These are phyloP conservation scores for Lachnellula suecica DNA, from an alignment of 2,329 filamentous ascomycete genomes.

Conservation along the genomic window DNA sequence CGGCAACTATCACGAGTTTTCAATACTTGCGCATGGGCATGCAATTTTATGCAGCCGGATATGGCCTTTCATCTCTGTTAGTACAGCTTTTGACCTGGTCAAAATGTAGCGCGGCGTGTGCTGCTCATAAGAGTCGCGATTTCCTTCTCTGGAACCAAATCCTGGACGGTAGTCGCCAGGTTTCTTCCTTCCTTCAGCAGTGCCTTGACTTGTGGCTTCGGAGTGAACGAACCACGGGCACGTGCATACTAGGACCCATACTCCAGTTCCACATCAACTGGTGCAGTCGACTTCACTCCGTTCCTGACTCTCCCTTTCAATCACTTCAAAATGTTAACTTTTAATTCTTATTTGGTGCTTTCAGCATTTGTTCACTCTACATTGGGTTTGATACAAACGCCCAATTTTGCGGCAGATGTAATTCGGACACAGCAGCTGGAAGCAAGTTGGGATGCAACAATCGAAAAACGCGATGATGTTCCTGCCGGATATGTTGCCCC, in stretches of 20 bases:
- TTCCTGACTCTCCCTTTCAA: not conserved
- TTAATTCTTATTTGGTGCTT: conserved; percentile 2
- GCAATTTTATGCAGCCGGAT: not conserved
- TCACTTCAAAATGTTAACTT: conserved; percentile 4
- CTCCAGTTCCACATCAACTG: not conserved
- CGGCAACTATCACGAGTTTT: not conserved
- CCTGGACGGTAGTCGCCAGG: not conserved
- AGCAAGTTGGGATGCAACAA: not conserved
- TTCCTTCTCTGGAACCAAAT: not conserved
- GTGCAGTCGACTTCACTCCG: not conserved
- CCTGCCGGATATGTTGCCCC: conserved; percentile 27
- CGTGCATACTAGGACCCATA: not conserved
- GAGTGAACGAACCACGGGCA: not conserved
- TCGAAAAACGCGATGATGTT: conserved; percentile 21
- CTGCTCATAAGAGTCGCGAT: not conserved
- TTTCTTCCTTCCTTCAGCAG: not conserved
- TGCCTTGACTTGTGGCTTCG: conserved; percentile 6
- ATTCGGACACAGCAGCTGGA: conserved; percentile 1
- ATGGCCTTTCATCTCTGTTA: not conserved
- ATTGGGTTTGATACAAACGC: conserved; percentile 3
- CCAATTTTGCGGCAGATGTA: conserved; percentile 15
- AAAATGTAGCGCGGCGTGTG: not conserved
- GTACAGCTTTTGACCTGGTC: not conserved
- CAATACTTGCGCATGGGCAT: not conserved
- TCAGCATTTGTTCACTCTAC: not conserved